These are phyloP conservation scores for Fusarium sacchari DNA, from an alignment of 2,329 filamentous ascomycete species.

Conservation along the genomic window DNA sequence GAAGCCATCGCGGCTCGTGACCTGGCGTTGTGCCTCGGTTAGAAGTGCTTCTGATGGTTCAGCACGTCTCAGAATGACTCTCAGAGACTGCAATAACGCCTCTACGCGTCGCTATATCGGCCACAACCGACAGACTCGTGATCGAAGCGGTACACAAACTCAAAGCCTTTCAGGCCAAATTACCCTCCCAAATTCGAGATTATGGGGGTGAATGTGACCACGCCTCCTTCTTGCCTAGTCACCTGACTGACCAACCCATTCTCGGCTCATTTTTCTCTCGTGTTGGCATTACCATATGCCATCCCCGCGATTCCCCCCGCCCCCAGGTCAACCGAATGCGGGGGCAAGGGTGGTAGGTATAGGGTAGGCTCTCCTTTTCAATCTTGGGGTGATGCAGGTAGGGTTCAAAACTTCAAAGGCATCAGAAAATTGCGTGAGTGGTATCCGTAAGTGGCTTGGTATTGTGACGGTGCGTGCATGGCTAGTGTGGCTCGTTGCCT, in stretches of 20 bases:
- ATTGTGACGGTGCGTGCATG: not conserved
- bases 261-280: slow-evolving; percentile 22
- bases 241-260: slow-evolving; percentile 32
- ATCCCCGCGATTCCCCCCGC: slow-evolving; percentile 37
- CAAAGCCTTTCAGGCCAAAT: not conserved
- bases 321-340: slow-evolving; percentile 21
- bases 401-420: not conserved
- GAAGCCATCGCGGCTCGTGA: slow-evolving; percentile 40
- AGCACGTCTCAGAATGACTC: not conserved
- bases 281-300: not conserved
- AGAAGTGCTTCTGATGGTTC: not conserved
- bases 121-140: not conserved
- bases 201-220: slow-evolving; percentile 33
- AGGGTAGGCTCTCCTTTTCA: slow-evolving; percentile 8
- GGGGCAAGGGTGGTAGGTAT: not conserved
- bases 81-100: not conserved
- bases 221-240: slow-evolving; percentile 22
- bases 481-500: not conserved
- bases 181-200: slow-evolving; percentile 27
- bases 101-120: not conserved
- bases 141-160: slow-evolving; percentile 10
- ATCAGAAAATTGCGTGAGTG: not conserved
- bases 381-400: not conserved
- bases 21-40: slow-evolving; percentile 14
- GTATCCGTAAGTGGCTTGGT: not conserved